Conservation (phyloP, 176 grass and related monocot species). For the Oryza glaberrima region DNA sequence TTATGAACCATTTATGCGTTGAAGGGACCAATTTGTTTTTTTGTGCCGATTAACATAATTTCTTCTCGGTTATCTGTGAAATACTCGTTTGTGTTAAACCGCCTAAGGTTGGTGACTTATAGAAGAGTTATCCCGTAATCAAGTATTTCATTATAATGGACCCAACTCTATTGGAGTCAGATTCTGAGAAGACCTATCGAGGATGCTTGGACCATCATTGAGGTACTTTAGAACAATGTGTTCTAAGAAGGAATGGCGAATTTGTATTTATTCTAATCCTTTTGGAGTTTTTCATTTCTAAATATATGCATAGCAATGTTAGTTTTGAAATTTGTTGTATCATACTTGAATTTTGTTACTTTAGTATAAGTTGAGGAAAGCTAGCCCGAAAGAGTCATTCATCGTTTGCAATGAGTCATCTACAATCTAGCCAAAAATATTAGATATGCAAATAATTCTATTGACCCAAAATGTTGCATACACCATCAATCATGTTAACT, state of each 20-base stretch:
- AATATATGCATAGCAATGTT: too few species aligned
- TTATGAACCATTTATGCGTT: too few species aligned
- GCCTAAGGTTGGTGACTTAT: conserved; percentile 47
- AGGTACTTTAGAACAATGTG: conserved; percentile 15
- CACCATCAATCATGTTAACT: too few species aligned
- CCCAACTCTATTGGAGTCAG: conserved; percentile 51
- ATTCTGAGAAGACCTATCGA: background rate
- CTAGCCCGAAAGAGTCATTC: conserved; percentile 11
- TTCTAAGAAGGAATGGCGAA: background rate
- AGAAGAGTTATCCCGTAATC: conserved; percentile 47
- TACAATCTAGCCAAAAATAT: background rate
- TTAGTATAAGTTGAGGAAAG: conserved; percentile 19
- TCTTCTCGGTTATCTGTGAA: too few species aligned
- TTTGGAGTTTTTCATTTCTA: background rate
- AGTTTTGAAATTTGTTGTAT: background rate
- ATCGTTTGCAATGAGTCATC: conserved; percentile 15
- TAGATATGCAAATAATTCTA: too few species aligned
- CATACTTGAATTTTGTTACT: background rate
- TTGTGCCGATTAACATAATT: too few species aligned
- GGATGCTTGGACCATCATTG: background rate
- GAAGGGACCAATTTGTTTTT: too few species aligned
- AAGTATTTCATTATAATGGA: conserved; percentile 52
- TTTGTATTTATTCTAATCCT: background rate
- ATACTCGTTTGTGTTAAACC: background rate
- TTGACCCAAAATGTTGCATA: too few species aligned